phyloP scores from a whole-genome alignment of 805 yeast species.

The Hanseniaspora lachancei region DNA sequence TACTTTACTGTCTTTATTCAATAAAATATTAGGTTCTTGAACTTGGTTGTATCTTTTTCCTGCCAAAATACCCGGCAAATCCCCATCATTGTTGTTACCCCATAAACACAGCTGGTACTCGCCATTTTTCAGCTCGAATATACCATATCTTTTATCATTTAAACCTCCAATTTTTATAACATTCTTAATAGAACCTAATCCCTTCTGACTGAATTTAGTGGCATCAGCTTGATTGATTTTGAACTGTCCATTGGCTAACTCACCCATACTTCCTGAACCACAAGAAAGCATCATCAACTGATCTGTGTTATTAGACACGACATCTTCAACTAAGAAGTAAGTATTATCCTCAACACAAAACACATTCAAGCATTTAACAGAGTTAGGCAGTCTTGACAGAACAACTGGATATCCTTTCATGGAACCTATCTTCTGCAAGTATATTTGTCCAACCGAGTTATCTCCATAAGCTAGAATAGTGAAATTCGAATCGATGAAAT shows the following conservation, averaged over 20 bases:
- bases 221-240: constrained; percentile 65
- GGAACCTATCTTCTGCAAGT: constrained; percentile 3
- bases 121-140: constrained; percentile 49
- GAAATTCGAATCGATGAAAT: constrained; percentile 57
- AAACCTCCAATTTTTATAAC: constrained; percentile 38
- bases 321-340: constrained; percentile 33
- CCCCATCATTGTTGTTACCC: constrained; percentile 54
- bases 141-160: constrained; percentile 32
- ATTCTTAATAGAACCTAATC: constrained; percentile 24
- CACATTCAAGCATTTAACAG: constrained; percentile 39
- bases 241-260: constrained; percentile 66
- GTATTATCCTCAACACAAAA: constrained; percentile 63
- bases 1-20: not conserved
- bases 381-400: constrained; percentile 18
- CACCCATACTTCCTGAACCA: constrained; percentile 80
- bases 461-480: constrained; percentile 76
- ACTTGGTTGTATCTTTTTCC: constrained; percentile 41
- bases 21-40: not conserved
- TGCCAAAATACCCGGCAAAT: constrained; percentile 25
- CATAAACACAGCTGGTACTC: constrained; percentile 42
- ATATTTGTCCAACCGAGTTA: constrained; percentile 69
- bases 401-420: constrained; percentile 27
- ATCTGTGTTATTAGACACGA: constrained; percentile 13
- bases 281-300: constrained; percentile 38
- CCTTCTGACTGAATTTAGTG: constrained; percentile 24